These are phyloP conservation scores for Termitomyces sp. DNA, from an alignment of 768 basidiomycete genomes.

Conservation along the genomic window DNA sequence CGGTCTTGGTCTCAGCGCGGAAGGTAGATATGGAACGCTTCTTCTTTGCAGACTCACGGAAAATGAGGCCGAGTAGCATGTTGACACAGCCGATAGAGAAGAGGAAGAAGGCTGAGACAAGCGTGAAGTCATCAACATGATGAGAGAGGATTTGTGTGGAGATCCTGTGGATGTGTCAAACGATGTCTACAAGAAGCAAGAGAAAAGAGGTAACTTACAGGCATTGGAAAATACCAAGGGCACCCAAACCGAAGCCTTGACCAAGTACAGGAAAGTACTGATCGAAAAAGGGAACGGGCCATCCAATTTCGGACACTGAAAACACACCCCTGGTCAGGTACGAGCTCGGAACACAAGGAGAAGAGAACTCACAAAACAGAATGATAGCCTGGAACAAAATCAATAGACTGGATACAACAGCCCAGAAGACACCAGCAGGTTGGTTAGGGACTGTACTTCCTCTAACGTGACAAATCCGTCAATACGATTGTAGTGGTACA, in stretches of 20 bases:
- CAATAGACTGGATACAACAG: slow-evolving; percentile 78
- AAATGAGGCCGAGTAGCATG: slow-evolving; percentile 76
- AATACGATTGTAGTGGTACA: neutral
- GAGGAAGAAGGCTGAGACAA: slow-evolving; percentile 82
- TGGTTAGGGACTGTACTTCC: slow-evolving; percentile 92
- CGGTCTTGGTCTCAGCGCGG: slow-evolving; percentile 51
- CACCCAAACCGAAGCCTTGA: slow-evolving; percentile 75
- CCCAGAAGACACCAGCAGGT: slow-evolving; percentile 89
- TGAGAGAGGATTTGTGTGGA: slow-evolving; percentile 70
- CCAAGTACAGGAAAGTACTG: slow-evolving; percentile 93
- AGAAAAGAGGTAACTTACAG: slow-evolving; percentile 41
- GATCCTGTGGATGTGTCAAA: slow-evolving; percentile 30
- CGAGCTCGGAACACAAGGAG: neutral
- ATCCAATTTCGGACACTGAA: slow-evolving; percentile 67
- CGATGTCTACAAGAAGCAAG: neutral
- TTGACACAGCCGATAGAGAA: slow-evolving; percentile 82
- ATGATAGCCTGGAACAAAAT: slow-evolving; percentile 77
- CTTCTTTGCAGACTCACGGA: slow-evolving; percentile 60
- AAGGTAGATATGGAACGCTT: slow-evolving; percentile 65
- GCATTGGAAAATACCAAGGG: slow-evolving; percentile 83
- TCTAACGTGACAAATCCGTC: slow-evolving; percentile 18
- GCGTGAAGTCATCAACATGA: slow-evolving; percentile 76
- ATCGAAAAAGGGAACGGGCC: slow-evolving; percentile 76
- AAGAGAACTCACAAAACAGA: slow-evolving; percentile 47
- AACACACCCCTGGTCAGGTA: neutral